Evolutionary conservation across 345 rosid genomes (phyloP), one percentile per base, ranked within the genome.

Genomic region (Eucalyptus shirleyi): DNA sequence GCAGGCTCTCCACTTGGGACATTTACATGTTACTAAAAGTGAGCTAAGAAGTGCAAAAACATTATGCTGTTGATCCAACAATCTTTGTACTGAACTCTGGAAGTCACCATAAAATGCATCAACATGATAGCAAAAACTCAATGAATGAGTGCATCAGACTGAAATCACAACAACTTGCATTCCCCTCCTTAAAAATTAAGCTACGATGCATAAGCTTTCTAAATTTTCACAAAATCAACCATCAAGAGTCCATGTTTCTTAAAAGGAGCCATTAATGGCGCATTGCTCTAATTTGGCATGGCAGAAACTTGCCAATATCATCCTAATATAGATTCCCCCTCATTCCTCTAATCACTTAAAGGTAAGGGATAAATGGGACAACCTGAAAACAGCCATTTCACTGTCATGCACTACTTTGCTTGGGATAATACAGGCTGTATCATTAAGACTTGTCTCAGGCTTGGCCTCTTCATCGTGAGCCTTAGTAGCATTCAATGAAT

Each of bases 1-100:
- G 88, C 88, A 89, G 87, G 87, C 89, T 88, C 88, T 89, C 95
- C 92, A 88, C 89, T 16, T n/a, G 40, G 40, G 40, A 67, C 80
- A 32, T 67, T 32, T 67, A 17, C 80, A 8, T 16, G 8, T 1
- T 17, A 67, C 12, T 8, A 32, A 67, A 67, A 32, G 34, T 6
- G 72, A 62, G 34, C 69, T 13, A 14, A 30, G 72, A 65, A 65
- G 37, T 15, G 21, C 37, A 65, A n/a, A 62, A 65, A 7, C 4
- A 6, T n/a, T n/a, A 15, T 15, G 77, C 34, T 15, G 77, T 7
- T 65, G 72, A n/a, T 65, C 72, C 72, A n/a, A 15, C 18, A 13
- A 62, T 13, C 5, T 62, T 30, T 62, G 14, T 30, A 15, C 21
- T 65, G 77, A 65, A 65, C 21, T 65, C 77, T n/a, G 37, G 77